Base-by-base conservation (phyloP, 2,329 filamentous ascomycete species). In the Xylariaceae sp. region DNA sequence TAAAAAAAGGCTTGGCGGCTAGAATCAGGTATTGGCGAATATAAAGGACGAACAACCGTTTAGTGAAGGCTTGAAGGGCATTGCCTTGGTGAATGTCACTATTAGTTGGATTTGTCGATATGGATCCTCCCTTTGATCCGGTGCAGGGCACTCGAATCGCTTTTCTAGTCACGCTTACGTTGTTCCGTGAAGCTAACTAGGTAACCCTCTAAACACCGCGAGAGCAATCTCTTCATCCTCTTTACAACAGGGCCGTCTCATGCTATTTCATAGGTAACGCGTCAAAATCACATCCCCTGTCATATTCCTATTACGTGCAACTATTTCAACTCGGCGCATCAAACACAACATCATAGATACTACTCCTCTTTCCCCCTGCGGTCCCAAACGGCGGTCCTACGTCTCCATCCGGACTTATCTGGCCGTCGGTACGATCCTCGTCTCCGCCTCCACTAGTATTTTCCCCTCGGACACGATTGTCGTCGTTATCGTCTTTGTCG, bases 301-400 rank as follows among this genome's bases (percentile, higher is more conserved):
- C n/a, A n/a, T n/a, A n/a, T n/a, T 36, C 33, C 33, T 6, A 36
- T 17, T 36, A 36, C 12, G 12, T 16, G 16, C 33, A 31, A 6
- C 28, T 41, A 31, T 24, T 11, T 61, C 29, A 53, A 26, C 44
- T 39, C 2, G 59, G 45, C 16, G 45, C 12, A 37, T 63, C 40
- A 28, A 65, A 70, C 3, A 70, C 66, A 6, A 70, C 60, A 26
- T 70, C 64, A 26, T 67, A 68, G 28, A 70, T 67, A 54, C 66
- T 68, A 37, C 68, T 70, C 12, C 68, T 53, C 57, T 67, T 67
- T 0, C 44, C 34, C 23, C 40, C 45, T 29, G 17, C 33, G 2
- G 23, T 5, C 5, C 5, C 16, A 46, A 24, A 26, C 28, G 19
- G 43, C 17, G 33, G 21, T n/a, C 48, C 58, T 6, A 9, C 45